These are phyloP conservation scores for Clonostachys rhizophaga DNA, from an alignment of 2,329 filamentous ascomycete species.

Conservation along the genomic window DNA sequence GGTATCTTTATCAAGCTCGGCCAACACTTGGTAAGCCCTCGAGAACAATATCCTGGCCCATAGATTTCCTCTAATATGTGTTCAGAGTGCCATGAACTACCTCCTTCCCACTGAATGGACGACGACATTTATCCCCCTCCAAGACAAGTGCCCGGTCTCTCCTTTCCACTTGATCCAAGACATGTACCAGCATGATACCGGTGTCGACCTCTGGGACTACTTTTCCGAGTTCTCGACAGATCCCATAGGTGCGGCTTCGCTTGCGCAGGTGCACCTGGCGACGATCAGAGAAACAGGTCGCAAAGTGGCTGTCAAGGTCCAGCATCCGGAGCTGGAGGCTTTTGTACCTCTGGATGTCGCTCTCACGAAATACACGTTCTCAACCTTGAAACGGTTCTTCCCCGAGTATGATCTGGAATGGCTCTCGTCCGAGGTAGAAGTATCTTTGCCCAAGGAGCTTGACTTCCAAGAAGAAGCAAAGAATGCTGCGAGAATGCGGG, in stretches of 20 bases:
- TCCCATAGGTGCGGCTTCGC: slow-evolving; percentile 87
- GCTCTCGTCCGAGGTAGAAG: slow-evolving; percentile 90
- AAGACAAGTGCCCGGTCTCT: slow-evolving; percentile 93
- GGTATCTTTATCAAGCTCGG: slow-evolving; percentile 98
- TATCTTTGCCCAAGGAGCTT: slow-evolving; percentile 84
- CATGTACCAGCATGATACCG: slow-evolving; percentile 85
- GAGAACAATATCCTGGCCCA: not conserved
- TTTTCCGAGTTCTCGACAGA: slow-evolving; percentile 78
- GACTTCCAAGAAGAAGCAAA: slow-evolving; percentile 82
- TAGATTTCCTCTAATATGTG: slow-evolving; percentile 13
- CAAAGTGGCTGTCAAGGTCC: slow-evolving; percentile 92
- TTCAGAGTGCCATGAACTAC: slow-evolving; percentile 90
- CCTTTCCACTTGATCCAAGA: slow-evolving; percentile 79
- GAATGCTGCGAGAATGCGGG: slow-evolving; percentile 75
- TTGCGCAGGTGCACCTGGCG: slow-evolving; percentile 92
- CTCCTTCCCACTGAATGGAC: slow-evolving; percentile 90
- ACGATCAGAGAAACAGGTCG: slow-evolving; percentile 77
- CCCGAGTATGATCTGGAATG: slow-evolving; percentile 97
- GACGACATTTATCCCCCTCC: slow-evolving; percentile 88
- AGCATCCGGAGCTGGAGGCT: slow-evolving; percentile 84
- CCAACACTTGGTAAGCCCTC: slow-evolving; percentile 68
- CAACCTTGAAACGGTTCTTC: slow-evolving; percentile 86
- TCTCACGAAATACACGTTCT: slow-evolving; percentile 84
- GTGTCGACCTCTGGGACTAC: slow-evolving; percentile 70
- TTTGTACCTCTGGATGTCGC: slow-evolving; percentile 87